Evolutionary conservation across 192 early-diverging fungal genomes (phyloP).

Genomic region (Rhizoclosmatium globosum): DNA sequence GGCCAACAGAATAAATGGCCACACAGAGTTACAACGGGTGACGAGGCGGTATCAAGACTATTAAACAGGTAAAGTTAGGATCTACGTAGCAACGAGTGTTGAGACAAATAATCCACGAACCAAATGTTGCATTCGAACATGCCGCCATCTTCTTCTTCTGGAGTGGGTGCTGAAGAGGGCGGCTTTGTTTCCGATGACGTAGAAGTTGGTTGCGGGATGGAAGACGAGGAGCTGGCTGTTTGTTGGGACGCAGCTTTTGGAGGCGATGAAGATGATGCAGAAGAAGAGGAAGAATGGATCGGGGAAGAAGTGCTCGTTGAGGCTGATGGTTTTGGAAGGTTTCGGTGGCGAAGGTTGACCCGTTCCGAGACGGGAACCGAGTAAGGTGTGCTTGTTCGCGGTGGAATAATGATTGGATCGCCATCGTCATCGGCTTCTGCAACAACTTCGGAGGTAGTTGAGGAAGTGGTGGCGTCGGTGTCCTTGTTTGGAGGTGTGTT

Average conservation of each 20-base stretch:
- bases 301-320: not conserved
- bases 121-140: conserved; percentile 52
- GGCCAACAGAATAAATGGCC: conserved; percentile 63
- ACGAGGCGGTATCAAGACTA: conserved; percentile 56
- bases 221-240: not conserved
- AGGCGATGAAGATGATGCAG: too few species aligned
- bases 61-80: not conserved
- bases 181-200: not conserved
- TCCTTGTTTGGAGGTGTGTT: not conserved
- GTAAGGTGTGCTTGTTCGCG: conserved; percentile 15
- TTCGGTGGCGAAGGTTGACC: conserved; percentile 23
- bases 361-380: conserved; percentile 12
- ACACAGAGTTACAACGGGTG: conserved; percentile 58
- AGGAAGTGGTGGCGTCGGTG: not conserved
- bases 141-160: conserved; percentile 39
- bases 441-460: not conserved
- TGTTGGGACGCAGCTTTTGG: not conserved
- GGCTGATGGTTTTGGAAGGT: not conserved
- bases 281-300: too few species aligned
- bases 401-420: not conserved
- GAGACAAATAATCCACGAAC: conserved; percentile 5
- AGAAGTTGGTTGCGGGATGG: not conserved
- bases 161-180: not conserved
- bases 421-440: not conserved
- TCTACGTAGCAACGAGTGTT: not conserved